Conservation (phyloP, 192 early-diverging fungal genomes). For the Jimgerdemannia flammicorona region DNA sequence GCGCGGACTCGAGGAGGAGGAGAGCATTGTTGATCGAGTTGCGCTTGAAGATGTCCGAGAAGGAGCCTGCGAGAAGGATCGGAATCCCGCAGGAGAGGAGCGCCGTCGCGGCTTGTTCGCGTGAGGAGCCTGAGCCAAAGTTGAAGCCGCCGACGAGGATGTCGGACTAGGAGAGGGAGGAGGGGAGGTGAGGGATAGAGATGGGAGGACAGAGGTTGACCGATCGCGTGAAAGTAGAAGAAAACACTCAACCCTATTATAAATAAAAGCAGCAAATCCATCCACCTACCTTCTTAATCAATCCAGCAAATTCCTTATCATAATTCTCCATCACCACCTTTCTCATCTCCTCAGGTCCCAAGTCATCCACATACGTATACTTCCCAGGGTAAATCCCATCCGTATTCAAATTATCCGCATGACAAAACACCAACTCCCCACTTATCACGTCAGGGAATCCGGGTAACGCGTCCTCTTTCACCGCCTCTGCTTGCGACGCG, state of each 20-base stretch:
- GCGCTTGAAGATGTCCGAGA: slow-evolving; percentile 98
- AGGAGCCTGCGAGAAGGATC: slow-evolving; percentile 86
- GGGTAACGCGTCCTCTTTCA: slow-evolving; percentile 28
- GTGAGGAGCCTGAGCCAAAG: slow-evolving; percentile 96
- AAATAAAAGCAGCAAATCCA: background rate
- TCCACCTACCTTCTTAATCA: slow-evolving; percentile 49
- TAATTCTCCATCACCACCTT: slow-evolving; percentile 99
- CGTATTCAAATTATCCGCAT: slow-evolving; percentile 95
- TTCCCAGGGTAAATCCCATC: slow-evolving; percentile 99
- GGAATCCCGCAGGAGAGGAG: slow-evolving; percentile 82
- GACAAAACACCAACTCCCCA: slow-evolving; percentile 88
- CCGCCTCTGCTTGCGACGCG: background rate
- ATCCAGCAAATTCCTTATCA: slow-evolving; percentile 77
- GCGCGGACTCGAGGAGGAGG: slow-evolving; percentile 83
- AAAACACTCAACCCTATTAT: background rate
- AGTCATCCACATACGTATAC: slow-evolving; percentile 97
- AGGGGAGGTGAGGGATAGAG: background rate
- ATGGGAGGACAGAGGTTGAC: slow-evolving; percentile 1
- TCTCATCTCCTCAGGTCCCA: slow-evolving; percentile 85
- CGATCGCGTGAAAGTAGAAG: background rate
- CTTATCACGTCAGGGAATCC: slow-evolving; percentile 74
- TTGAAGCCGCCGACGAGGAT: slow-evolving; percentile 92
- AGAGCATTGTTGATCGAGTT: slow-evolving; percentile 99
- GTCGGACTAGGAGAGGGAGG: slow-evolving; percentile 49
- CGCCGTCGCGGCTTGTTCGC: slow-evolving; percentile 98